Conservation (phyloP, 495 filamentous ascomycete species). For the Glonium stellatum region DNA sequence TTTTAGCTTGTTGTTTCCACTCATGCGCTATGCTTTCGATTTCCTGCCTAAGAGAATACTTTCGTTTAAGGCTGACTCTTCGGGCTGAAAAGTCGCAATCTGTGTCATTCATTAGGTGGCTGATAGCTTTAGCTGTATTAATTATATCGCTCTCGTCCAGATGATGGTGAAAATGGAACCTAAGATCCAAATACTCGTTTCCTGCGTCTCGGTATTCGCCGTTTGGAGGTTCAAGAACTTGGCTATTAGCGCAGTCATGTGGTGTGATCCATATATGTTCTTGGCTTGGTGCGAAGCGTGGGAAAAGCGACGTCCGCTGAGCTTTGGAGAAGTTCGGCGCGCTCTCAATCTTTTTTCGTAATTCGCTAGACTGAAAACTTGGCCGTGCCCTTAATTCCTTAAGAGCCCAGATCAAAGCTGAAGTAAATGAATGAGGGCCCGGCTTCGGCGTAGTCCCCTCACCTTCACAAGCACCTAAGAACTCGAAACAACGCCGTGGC, state of each 20-base stretch:
- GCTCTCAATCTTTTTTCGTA: constrained; percentile 9
- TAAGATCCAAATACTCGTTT: constrained; percentile 14
- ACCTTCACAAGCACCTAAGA: constrained; percentile 8
- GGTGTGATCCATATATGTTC: constrained; percentile 10
- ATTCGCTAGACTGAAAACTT: constrained; percentile 1
- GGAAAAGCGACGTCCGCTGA: neutral
- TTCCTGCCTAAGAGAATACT: neutral
- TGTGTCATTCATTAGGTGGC: constrained; percentile 10
- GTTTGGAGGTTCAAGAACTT: neutral
- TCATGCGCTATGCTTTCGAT: neutral
- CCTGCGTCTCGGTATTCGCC: constrained; percentile 3
- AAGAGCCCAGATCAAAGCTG: constrained; percentile 12
- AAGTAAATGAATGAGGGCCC: constrained; percentile 9
- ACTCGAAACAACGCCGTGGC: constrained; percentile 6
- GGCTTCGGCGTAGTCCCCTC: neutral
- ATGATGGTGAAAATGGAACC: constrained; percentile 10
- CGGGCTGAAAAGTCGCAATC: neutral
- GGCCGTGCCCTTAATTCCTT: neutral
- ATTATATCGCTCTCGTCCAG: neutral
- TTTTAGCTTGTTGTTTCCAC: neutral
- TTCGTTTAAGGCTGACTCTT: neutral
- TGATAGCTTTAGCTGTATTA: constrained; percentile 3
- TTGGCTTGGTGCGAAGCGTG: neutral
- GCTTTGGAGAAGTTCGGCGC: neutral
- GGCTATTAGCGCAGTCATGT: neutral